A percentile compares a stretch with the other conserved stretches of the same genome.
These are phyloP conservation scores for Cichorium intybus DNA, from an alignment of 140 eudicot genomes.

Conservation along the genomic window DNA sequence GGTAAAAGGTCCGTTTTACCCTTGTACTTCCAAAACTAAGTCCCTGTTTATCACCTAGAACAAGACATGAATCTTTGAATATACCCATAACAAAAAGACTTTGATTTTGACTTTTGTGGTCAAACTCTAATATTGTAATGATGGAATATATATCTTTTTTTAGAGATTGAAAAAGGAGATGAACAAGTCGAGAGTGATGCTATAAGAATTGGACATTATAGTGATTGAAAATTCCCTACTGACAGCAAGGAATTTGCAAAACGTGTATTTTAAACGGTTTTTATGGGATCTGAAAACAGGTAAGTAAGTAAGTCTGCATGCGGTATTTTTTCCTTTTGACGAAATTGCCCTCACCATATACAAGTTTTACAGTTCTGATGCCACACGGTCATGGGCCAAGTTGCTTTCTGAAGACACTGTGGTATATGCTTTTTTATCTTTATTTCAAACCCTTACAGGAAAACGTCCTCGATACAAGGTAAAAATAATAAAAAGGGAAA, in stretches of 20 bases:
- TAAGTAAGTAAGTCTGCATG: slow-evolving; percentile 19
- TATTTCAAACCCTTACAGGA: slow-evolving; percentile 75
- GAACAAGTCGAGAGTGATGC: slow-evolving; percentile 90
- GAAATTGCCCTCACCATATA: background rate
- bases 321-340: background rate
- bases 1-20: slow-evolving; percentile 63
- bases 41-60: too few relatives aligned
- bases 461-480: slow-evolving; percentile 37
- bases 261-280: slow-evolving; percentile 88
- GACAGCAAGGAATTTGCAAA: slow-evolving; percentile 86
- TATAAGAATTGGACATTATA: slow-evolving; percentile 72
- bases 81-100: background rate
- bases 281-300: slow-evolving; percentile 97
- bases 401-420: slow-evolving; percentile 84
- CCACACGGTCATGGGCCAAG: slow-evolving; percentile 76
- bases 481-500: slow-evolving; percentile 2
- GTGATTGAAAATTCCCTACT: slow-evolving; percentile 70
- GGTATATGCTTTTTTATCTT: slow-evolving; percentile 67
- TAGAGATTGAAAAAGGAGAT: slow-evolving; percentile 77
- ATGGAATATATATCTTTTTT: slow-evolving; percentile 5
- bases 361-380: slow-evolving; percentile 59
- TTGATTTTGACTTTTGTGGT: background rate
- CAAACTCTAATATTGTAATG: background rate
- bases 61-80: too few relatives aligned
- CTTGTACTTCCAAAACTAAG: background rate